Base-by-base conservation (phyloP, 352 stramenopile genomes). In the Phytophthora cajani region DNA sequence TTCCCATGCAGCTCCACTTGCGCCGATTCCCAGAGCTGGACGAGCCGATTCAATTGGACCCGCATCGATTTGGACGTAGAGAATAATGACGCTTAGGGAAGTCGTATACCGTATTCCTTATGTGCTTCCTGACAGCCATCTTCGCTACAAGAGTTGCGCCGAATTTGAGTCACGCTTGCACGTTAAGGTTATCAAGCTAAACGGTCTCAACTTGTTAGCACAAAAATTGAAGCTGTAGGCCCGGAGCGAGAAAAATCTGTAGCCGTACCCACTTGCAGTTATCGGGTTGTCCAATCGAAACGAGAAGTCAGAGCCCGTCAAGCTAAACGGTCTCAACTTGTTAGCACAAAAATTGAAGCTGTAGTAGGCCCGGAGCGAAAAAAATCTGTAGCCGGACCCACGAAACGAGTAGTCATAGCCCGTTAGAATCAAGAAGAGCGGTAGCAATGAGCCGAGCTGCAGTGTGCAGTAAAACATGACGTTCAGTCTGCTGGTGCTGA, bases 1-100 rank as follows among this genome's bases (percentile, higher is more conserved):
- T 33, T 55, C n/a, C 49, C 49, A 21, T 55, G 49, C 5, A 55
- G 19, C 23, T 55, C 49, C 10, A 55, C 49, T 55, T 55, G 49
- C 23, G 44, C 19, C 2, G 44, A 51, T 51, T 27, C 44, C 44
- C 44, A 51, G 8, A 51, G n/a, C 44, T 51, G 44, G 8, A 51
- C 44, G 12, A 51, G 44, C 0, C 44, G 44, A 51, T 51, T 51
- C n/a, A 1, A 51, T 16, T 51, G 44, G 27, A 3, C n/a, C 12
- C 16, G 44, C 44, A 51, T 25, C n/a, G n/a, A 27, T 27, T 23
- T 23, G 21, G 21, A 23, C 21, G 21, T 23, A 23, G 21, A 23
- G 21, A 23, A 23, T 23, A 23, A 23, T 23, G 21, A 23, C 21
- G 21, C 21, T 2, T 2, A 27, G 23, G 23, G 23, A 27, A 27